Base-by-base conservation (phyloP, 2,329 filamentous ascomycete species). In the Sordariomycetes sp. region DNA sequence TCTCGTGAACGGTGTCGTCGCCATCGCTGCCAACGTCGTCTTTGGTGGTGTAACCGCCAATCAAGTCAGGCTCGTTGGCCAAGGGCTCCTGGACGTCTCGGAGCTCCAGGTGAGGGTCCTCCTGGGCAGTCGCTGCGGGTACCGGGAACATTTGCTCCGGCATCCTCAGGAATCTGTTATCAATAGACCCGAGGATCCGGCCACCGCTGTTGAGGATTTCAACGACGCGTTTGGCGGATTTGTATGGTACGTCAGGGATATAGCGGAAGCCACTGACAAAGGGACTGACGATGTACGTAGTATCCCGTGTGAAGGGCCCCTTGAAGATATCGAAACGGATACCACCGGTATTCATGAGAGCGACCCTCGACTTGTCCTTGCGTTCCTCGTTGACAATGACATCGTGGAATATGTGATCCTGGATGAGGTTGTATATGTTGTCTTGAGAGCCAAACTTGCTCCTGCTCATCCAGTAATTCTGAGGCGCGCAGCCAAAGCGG, bases 251-350 rank as follows among this genome's bases (percentile, higher is more conserved):
- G 46, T 93, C 77, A 34, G 81, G 78, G 33, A 95, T 68, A 45
- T 79, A 86, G 18, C 71, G 68, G 55, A 95, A 82, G 2, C 72
- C 75, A 55, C 82, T 94, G 3, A 75, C 77, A 53, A 98, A 98
- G 0, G 92, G 92, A 8, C 84, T 93, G 19, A 96, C 71, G 25
- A 90, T 80, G 51, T 78, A 96, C 0, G 83, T 86, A 4, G 80
- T 82, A 53, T 98, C 92, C 25, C 78, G 76, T 0, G 92, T 96
- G 51, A 96, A 96, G 0, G 80, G 67, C 0, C 92, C 92, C 54
- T 90, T 78, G 68, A 95, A 94, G 40, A 98, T 84, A 55, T 98
- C 92, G 56, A 96, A 98, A 29, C 92, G 83, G 44, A 98, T 78
- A 4, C 84, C 85, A 18, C 92, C 92, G 0, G 86, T 94, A 58